These are phyloP conservation scores for Rhodotorula sp. DNA, from an alignment of 1,284 basidiomycete genomes.

Conservation along the genomic window DNA sequence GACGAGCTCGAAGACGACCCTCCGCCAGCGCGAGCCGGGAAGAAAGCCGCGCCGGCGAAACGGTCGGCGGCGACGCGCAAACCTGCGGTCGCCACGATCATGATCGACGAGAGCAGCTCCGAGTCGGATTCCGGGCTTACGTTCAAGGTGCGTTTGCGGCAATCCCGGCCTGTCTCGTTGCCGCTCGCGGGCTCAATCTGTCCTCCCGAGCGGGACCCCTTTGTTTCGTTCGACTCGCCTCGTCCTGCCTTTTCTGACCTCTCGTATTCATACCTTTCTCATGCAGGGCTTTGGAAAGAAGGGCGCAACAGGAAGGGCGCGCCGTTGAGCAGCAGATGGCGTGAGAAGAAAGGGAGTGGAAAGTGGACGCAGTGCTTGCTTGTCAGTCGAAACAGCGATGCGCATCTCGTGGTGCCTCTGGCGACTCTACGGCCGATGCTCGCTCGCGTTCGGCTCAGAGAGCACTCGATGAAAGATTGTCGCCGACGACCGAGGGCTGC, in stretches of 20 bases:
- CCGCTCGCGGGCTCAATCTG: too few relatives aligned
- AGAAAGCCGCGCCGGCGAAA: background rate
- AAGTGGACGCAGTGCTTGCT: background rate
- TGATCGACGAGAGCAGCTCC: slow-evolving; percentile 26
- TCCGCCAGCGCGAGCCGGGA: background rate
- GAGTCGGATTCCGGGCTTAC: slow-evolving; percentile 35
- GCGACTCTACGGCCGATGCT: too few relatives aligned
- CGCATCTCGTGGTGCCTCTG: too few relatives aligned
- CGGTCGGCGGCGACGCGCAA: slow-evolving; percentile 12
- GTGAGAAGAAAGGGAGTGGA: background rate
- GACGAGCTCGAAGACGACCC: slow-evolving; percentile 20
- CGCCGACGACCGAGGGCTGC: too few relatives aligned
- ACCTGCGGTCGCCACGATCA: slow-evolving; percentile 7
- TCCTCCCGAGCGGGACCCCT: too few relatives aligned
- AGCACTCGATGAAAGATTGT: too few relatives aligned
- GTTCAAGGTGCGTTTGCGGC: slow-evolving; percentile 26
- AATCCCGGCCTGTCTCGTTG: too few relatives aligned
- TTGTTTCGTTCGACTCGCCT: background rate
- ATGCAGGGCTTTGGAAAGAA: slow-evolving; percentile 28
- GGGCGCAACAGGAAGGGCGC: background rate
- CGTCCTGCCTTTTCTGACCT: background rate
- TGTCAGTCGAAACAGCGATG: too few relatives aligned
- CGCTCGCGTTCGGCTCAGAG: too few relatives aligned
- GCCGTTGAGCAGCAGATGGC: background rate
- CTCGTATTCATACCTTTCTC: background rate